Conservation (phyloP, 805 yeast species). For the Ogataea populi-albae region DNA sequence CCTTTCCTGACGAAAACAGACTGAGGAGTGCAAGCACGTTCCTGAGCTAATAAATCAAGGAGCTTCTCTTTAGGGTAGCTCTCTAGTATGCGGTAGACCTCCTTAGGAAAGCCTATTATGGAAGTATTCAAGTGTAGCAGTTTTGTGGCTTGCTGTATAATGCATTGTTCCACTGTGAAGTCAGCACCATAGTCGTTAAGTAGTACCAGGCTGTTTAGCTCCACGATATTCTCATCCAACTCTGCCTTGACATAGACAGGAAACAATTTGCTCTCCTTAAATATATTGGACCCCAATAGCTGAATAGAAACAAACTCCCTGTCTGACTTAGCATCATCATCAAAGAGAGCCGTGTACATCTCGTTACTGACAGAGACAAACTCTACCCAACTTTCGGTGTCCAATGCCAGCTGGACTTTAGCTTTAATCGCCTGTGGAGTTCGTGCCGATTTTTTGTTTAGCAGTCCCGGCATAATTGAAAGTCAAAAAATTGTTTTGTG, state of each 20-base stretch:
- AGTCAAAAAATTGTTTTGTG: too few species aligned
- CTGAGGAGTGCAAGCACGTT: conserved; percentile 26
- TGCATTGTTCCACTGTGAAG: conserved; percentile 42
- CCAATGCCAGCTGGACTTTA: conserved; percentile 19
- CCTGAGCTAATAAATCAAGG: conserved; percentile 33
- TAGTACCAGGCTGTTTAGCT: conserved; percentile 38
- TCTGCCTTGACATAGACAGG: conserved; percentile 31
- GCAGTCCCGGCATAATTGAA: conserved; percentile 18
- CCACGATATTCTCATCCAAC: conserved; percentile 32
- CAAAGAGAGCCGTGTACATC: conserved; percentile 14
- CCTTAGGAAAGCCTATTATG: conserved; percentile 43
- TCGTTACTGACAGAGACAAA: conserved; percentile 18
- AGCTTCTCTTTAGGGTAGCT: conserved; percentile 34
- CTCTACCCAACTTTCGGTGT: conserved; percentile 18
- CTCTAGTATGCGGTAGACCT: conserved; percentile 44
- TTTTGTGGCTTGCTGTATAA: conserved; percentile 34
- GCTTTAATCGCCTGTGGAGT: conserved; percentile 12
- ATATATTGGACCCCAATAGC: conserved; percentile 25
- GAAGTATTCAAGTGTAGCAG: conserved; percentile 33
- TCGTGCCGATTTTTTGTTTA: conserved; percentile 1
- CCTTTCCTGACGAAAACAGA: conserved; percentile 37
- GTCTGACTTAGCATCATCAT: conserved; percentile 4
- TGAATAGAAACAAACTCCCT: conserved; percentile 19
- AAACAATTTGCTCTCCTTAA: conserved; percentile 32
- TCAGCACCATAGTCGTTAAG: conserved; percentile 35